phyloP scores from a whole-genome alignment of 2,329 filamentous ascomycete species.

The Sclerotinia nivalis region DNA sequence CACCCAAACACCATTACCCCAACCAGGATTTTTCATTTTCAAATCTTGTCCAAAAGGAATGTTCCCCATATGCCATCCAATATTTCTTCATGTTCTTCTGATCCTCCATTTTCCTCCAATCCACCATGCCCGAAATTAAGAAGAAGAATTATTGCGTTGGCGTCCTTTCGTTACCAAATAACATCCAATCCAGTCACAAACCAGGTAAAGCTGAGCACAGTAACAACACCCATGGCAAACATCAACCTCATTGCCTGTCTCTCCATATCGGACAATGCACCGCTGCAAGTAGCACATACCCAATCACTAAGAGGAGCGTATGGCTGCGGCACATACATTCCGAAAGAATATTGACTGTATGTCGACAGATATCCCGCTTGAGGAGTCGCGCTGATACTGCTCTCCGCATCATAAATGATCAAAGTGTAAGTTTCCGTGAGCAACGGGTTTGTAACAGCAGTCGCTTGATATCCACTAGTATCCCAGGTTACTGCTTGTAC shows the following conservation, averaged over 20 bases:
- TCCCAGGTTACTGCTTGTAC: slow-evolving; percentile 59
- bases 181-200: slow-evolving; percentile 54
- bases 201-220: slow-evolving; percentile 63
- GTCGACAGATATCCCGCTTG: slow-evolving; percentile 57
- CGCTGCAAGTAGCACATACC: slow-evolving; percentile 59
- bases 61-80: slow-evolving; percentile 14
- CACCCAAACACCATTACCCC: slow-evolving; percentile 28
- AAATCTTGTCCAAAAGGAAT: slow-evolving; percentile 18
- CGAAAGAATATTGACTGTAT: slow-evolving; percentile 54
- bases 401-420: slow-evolving; percentile 60
- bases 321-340: slow-evolving; percentile 55
- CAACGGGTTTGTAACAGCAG: slow-evolving; percentile 47
- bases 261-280: slow-evolving; percentile 51
- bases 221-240: slow-evolving; percentile 55
- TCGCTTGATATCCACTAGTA: slow-evolving; percentile 52
- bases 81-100: slow-evolving; percentile 6
- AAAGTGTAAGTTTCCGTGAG: slow-evolving; percentile 60
- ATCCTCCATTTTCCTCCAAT: slow-evolving; percentile 9
- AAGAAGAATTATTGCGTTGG: background rate
- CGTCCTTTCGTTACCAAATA: slow-evolving; percentile 37
- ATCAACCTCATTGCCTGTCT: slow-evolving; percentile 52
- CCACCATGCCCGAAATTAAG: background rate
- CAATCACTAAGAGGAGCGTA: slow-evolving; percentile 56
- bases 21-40: slow-evolving; percentile 19
- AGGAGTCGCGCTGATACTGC: slow-evolving; percentile 51